phyloP scores from a whole-genome alignment of 495 filamentous ascomycete species.

The Xylaria grammica region DNA sequence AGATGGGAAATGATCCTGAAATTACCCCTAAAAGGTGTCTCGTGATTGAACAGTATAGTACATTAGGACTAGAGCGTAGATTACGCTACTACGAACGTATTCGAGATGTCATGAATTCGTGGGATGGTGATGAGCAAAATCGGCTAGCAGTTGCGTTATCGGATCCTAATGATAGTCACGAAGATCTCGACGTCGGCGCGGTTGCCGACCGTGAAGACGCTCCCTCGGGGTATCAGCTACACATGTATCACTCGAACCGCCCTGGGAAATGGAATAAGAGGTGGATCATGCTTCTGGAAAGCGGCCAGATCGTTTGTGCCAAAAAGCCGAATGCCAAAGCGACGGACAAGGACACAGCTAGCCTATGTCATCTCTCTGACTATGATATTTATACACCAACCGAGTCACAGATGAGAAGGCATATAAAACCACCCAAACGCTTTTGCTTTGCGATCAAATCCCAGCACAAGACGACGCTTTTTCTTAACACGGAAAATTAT shows the following conservation, averaged over 20 bases:
- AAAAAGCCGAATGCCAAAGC: constrained; percentile 65
- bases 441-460: constrained; percentile 89
- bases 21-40: constrained; percentile 67
- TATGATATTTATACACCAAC: constrained; percentile 89
- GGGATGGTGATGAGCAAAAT: constrained; percentile 80
- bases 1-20: constrained; percentile 51
- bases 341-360: constrained; percentile 65
- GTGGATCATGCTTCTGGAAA: constrained; percentile 71
- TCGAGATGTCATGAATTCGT: constrained; percentile 89
- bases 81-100: constrained; percentile 87
- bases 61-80: constrained; percentile 81
- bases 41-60: constrained; percentile 74
- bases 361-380: constrained; percentile 87
- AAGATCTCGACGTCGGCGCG: constrained; percentile 54
- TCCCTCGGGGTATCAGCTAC: constrained; percentile 61
- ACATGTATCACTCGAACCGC: constrained; percentile 80
- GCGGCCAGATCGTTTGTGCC: constrained; percentile 75
- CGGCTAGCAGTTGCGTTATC: constrained; percentile 58
- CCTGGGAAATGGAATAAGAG: constrained; percentile 87
- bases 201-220: constrained; percentile 63
- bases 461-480: constrained; percentile 88
- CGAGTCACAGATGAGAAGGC: constrained; percentile 62
- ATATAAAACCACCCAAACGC: constrained; percentile 76
- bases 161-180: constrained; percentile 41
- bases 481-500: constrained; percentile 80